Evolutionary conservation across 352 stramenopile genomes (phyloP), one percentile per base, ranked within the genome.

Genomic region (Phytophthora hybrid): DNA sequence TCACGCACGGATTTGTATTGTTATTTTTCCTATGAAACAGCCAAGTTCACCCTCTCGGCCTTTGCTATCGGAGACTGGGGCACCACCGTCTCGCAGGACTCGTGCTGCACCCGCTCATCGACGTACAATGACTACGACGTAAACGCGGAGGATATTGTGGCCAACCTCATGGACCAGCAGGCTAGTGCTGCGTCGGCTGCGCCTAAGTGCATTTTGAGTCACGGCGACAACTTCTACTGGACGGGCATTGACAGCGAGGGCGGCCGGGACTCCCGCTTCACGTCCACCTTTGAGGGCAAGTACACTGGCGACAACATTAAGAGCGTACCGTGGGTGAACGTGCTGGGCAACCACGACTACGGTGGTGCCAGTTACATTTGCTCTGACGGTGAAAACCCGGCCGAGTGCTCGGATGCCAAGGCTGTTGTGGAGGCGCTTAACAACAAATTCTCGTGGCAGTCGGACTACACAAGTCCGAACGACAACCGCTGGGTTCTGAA

Each of bases 61-160:
- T 93, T 89, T 31, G 87, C 85, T 18, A 90, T 93, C 21, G 87
- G 87, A 11, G 87, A 93, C 70, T 94, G 87, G 87, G 87, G 87
- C 14, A 89, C 84, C 5, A 94, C 87, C 26, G 73, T 82, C 58
- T 74, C 67, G 23, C 65, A 81, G 23, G 85, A 90, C 78, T 94
- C 87, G 72, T 94, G 87, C 73, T 94, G 87, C 79, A 87, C 83
- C 51, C 82, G 84, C 31, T 84, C 83, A 53, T 84, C 73, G 10
- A 84, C 83, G 11, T 82, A 83, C 82, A 84, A 79, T 26, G 85
- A 91, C 70, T 76, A 88, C 26, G 85, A 93, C 71, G 79, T 87
- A 53, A 85, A 91, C 66, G 86, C 86, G 19, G 82, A 93, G 62
- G 84, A 88, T 46, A 80, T 86, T 21, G 84, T 93, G 21, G 83